Conservation (phyloP, 2,329 filamentous ascomycete species). For the Talaromyces rugulosus region DNA sequence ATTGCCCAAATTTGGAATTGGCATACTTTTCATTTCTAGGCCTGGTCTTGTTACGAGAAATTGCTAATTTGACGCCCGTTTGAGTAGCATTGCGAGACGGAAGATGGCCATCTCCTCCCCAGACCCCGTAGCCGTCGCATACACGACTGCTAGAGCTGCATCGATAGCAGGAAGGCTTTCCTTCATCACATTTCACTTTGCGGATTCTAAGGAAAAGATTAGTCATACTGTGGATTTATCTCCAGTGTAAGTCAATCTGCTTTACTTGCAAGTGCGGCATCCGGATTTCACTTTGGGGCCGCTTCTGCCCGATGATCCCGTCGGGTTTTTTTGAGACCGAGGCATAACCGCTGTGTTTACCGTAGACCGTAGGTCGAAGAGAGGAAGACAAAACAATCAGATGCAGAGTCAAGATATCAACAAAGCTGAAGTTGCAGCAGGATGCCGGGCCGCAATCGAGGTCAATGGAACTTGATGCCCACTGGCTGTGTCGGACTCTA, state of each 20-base stretch:
- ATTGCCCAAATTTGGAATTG: not conserved
- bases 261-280: constrained; percentile 6
- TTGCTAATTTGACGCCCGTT: not conserved
- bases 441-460: not conserved
- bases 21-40: not conserved
- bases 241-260: not conserved
- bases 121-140: constrained; percentile 1
- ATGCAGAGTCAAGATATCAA: not conserved
- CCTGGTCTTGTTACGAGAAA: not conserved
- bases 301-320: not conserved
- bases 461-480: not conserved
- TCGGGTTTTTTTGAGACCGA: not conserved
- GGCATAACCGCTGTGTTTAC: not conserved
- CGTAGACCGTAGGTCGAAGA: not conserved
- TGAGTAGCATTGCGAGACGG: not conserved
- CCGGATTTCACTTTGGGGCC: not conserved
- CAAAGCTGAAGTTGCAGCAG: not conserved
- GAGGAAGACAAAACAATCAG: not conserved
- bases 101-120: not conserved
- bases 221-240: not conserved
- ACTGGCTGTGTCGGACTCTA: constrained; percentile 2
- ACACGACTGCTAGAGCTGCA: not conserved
- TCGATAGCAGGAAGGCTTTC: not conserved
- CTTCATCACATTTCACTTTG: constrained; percentile 2
- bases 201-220: not conserved